These are phyloP conservation scores for Colletotrichum aenigma DNA, from an alignment of 2,329 filamentous ascomycete species.

Conservation along the genomic window DNA sequence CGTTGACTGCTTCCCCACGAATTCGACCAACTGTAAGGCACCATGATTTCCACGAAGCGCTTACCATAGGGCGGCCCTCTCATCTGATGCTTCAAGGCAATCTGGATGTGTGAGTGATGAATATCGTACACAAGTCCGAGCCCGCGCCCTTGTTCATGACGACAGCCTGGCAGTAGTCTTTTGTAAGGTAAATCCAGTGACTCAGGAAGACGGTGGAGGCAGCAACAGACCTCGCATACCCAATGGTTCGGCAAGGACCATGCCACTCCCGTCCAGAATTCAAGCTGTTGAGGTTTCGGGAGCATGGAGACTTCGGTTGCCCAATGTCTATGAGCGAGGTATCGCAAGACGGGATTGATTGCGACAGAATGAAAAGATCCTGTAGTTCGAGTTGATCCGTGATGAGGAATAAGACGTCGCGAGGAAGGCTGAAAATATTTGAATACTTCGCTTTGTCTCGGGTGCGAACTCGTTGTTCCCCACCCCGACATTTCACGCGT, in stretches of 20 bases:
- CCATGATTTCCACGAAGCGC: neutral
- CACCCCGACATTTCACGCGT: accelerated
- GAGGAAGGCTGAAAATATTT: neutral
- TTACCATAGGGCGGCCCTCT: neutral
- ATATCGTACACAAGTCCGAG: neutral
- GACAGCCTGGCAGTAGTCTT: neutral
- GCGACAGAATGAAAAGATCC: neutral
- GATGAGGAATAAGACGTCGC: neutral
- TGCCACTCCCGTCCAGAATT: neutral
- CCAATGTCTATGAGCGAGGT: neutral
- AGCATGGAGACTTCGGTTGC: neutral
- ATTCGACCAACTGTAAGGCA: neutral
- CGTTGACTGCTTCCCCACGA: neutral
- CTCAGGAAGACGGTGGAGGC: neutral
- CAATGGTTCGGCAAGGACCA: neutral
- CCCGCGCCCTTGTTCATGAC: neutral
- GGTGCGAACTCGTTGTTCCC: neutral
- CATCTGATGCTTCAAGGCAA: neutral
- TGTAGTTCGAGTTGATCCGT: neutral
- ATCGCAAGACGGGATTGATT: neutral
- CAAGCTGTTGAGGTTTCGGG: neutral
- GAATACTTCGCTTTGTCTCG: neutral
- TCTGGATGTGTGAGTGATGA: neutral
- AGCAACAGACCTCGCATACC: neutral
- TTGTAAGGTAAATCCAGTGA: neutral